These are phyloP conservation scores for Exophiala alcalophila DNA, from an alignment of 2,329 filamentous ascomycete species.

Conservation along the genomic window DNA sequence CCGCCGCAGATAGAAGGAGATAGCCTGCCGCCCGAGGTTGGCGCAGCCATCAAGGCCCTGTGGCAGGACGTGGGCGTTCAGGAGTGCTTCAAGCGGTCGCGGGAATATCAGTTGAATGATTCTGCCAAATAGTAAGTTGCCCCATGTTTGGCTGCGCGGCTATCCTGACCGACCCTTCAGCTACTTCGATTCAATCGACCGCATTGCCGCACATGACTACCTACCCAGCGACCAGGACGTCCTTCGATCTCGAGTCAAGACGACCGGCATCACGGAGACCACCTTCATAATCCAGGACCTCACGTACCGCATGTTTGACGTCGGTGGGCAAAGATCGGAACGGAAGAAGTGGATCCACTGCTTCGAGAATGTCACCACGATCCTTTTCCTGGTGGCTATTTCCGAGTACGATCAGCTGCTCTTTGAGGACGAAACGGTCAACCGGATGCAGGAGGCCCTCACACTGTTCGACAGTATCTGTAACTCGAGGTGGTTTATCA, in stretches of 20 bases:
- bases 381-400: constrained; percentile 93
- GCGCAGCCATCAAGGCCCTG: constrained; percentile 83
- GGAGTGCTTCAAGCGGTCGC: constrained; percentile 90
- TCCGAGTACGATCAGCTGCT: constrained; percentile 95
- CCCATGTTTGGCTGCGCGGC: background rate
- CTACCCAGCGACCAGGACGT: constrained; percentile 95
- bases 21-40: constrained; percentile 88
- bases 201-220: constrained; percentile 87
- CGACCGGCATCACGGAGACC: constrained; percentile 94
- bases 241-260: constrained; percentile 93
- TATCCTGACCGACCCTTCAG: constrained; percentile 50
- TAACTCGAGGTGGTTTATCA: constrained; percentile 70
- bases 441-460: constrained; percentile 70
- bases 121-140: constrained; percentile 84
- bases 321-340: constrained; percentile 91
- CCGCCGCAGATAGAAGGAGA: constrained; percentile 95
- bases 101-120: constrained; percentile 95
- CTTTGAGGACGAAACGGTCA: constrained; percentile 92
- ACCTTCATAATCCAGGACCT: constrained; percentile 93
- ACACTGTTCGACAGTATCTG: constrained; percentile 70
- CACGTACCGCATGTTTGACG: constrained; percentile 96
- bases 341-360: constrained; percentile 99
- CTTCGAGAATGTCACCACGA: constrained; percentile 96
- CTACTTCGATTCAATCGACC: constrained; percentile 93
- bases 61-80: constrained; percentile 94